Evolutionary conservation across 306 rosid genomes (phyloP).

Genomic region (Clitoria ternatea): DNA sequence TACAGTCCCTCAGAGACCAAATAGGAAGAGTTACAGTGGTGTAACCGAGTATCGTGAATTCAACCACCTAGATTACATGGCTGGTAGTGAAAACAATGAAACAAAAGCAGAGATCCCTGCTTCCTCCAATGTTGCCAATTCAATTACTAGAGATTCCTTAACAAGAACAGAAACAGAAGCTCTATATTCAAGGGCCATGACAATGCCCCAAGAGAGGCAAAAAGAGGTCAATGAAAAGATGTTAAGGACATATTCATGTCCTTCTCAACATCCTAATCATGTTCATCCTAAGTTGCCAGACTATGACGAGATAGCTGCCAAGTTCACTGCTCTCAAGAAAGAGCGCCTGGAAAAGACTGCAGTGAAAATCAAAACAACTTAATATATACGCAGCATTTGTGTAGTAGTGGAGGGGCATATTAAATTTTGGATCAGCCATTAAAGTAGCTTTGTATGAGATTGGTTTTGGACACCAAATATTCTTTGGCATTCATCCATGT

Average conservation of each 20-base stretch:
- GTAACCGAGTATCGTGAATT: constrained; percentile 29
- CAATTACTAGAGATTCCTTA: constrained; percentile 13
- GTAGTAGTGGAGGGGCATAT: background rate
- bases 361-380: background rate
- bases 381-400: background rate
- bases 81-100: constrained; percentile 16
- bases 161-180: constrained; percentile 23
- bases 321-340: constrained; percentile 63
- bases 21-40: constrained; percentile 27
- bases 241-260: constrained; percentile 56
- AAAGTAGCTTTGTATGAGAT: background rate
- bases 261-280: constrained; percentile 49
- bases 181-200: constrained; percentile 48
- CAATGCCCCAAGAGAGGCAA: constrained; percentile 52
- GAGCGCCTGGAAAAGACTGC: constrained; percentile 29
- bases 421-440: background rate
- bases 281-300: constrained; percentile 91
- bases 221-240: constrained; percentile 33
- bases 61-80: constrained; percentile 28
- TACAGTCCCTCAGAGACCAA: constrained; percentile 14
- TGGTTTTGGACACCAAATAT: background rate
- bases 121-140: constrained; percentile 1
- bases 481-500: constrained; percentile 11
- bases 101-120: constrained; percentile 4
- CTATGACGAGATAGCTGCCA: constrained; percentile 62